Evolutionary conservation across 371 early-diverging fungal genomes (phyloP).

Genomic region (Rhizopus sp.): DNA sequence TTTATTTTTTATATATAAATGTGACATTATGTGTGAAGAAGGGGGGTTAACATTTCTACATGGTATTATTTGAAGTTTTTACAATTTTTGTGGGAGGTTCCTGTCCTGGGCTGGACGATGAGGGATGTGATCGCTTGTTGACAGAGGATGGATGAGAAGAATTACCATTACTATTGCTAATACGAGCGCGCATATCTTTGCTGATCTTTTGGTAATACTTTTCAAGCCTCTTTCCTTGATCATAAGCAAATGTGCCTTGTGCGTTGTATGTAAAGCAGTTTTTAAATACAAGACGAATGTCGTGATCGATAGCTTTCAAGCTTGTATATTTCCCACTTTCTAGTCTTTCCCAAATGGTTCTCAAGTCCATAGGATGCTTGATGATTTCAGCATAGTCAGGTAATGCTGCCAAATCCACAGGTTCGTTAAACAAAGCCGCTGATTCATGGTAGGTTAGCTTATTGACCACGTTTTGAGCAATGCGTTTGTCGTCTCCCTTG

Average conservation of each 20-base stretch:
- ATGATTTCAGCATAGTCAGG: constrained; percentile 87
- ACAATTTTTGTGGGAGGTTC: constrained; percentile 4
- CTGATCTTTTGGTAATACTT: constrained; percentile 59
- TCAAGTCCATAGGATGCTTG: constrained; percentile 95
- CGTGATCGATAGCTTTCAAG: constrained; percentile 54
- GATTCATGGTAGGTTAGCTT: constrained; percentile 43
- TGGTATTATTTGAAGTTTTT: not conserved
- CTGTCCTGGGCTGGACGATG: not conserved
- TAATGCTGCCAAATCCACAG: constrained; percentile 90
- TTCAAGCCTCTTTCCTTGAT: constrained; percentile 73
- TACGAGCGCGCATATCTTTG: constrained; percentile 41
- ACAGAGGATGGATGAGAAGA: not conserved
- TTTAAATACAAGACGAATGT: constrained; percentile 67
- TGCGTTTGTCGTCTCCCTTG: constrained; percentile 37
- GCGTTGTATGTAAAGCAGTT: constrained; percentile 95
- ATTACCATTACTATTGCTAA: not conserved
- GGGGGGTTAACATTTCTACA: not conserved
- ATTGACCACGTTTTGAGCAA: constrained; percentile 40
- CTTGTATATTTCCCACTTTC: constrained; percentile 58
- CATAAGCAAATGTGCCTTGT: constrained; percentile 77
- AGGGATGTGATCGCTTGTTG: not conserved
- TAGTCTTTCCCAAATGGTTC: constrained; percentile 84
- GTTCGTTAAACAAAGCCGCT: constrained; percentile 67
- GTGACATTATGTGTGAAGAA: no score
- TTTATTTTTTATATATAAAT: no score